These are phyloP conservation scores for Sinapis alba DNA, from an alignment of 441 rosid species.

Conservation along the genomic window DNA sequence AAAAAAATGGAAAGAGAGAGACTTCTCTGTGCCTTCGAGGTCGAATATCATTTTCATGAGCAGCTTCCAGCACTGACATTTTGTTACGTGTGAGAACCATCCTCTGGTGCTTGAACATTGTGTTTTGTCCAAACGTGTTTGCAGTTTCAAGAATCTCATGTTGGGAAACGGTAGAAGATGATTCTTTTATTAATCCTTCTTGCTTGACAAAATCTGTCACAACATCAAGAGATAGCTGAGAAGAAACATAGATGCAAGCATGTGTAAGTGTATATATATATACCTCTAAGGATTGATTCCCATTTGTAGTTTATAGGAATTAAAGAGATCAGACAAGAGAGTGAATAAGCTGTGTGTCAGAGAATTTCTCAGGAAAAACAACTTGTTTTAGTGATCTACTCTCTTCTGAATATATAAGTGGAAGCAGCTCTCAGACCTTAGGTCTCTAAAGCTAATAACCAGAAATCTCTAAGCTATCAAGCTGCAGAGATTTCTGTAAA, in stretches of 20 bases:
- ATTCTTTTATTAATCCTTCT: slow-evolving; percentile 34
- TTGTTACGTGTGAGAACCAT: too few species aligned
- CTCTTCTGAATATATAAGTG: slow-evolving; percentile 32
- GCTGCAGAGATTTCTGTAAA: background rate
- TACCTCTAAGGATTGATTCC: slow-evolving; percentile 68
- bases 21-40: too few species aligned
- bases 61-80: too few species aligned
- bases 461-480: background rate
- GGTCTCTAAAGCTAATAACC: background rate
- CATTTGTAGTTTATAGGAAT: slow-evolving; percentile 49
- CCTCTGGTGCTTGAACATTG: slow-evolving; percentile 42
- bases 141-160: slow-evolving; percentile 60
- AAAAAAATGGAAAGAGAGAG: too few species aligned
- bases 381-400: slow-evolving; percentile 40
- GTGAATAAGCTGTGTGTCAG: slow-evolving; percentile 48
- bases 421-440: background rate
- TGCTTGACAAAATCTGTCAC: slow-evolving; percentile 59
- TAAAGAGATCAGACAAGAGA: slow-evolving; percentile 59
- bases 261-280: background rate
- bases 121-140: slow-evolving; percentile 53
- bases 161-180: slow-evolving; percentile 51
- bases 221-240: background rate
- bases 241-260: slow-evolving; percentile 5
- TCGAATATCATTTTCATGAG: too few species aligned
- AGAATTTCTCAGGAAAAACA: slow-evolving; percentile 51